phyloP scores from a whole-genome alignment of 352 stramenopile species.

The Chloridella minuta region DNA sequence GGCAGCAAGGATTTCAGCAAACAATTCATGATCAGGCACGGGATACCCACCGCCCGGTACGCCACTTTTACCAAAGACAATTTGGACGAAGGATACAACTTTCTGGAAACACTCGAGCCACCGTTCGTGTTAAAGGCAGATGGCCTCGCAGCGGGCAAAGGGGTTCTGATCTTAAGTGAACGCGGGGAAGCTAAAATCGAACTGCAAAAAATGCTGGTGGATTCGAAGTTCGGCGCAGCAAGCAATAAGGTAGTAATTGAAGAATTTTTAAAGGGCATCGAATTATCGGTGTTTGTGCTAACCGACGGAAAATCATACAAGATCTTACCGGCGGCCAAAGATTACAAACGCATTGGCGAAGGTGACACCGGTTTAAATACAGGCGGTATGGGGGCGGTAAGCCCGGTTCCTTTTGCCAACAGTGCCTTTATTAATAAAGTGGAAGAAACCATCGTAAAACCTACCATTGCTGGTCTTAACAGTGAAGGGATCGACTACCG shows the following conservation, averaged over 20 bases:
- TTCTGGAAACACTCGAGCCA: background rate
- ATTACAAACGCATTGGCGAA: conserved; percentile 95
- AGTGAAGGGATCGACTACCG: conserved; percentile 78
- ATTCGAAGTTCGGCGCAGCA: conserved; percentile 60
- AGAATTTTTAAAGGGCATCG: conserved; percentile 72
- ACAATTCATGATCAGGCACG: conserved; percentile 86
- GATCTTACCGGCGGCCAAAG: conserved; percentile 76
- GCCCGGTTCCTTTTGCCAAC: conserved; percentile 73
- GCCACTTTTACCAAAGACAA: conserved; percentile 67
- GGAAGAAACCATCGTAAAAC: conserved; percentile 30
- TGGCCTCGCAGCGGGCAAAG: conserved; percentile 94
- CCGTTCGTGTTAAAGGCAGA: conserved; percentile 85
- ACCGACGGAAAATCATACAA: conserved; percentile 69
- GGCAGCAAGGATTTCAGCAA: conserved; percentile 93
- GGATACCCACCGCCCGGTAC: conserved; percentile 87
- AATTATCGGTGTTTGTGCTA: conserved; percentile 85
- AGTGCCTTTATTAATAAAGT: conserved; percentile 21
- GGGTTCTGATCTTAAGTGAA: conserved; percentile 67
- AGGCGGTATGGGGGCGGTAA: conserved; percentile 93
- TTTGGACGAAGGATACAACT: conserved; percentile 41
- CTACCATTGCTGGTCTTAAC: conserved; percentile 45
- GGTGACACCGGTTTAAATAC: conserved; percentile 89
- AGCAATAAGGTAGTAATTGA: conserved; percentile 89
- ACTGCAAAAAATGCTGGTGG: conserved; percentile 70
- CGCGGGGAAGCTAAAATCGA: conserved; percentile 57